Percentiles rank a stretch among this genome's conserved stretches.
phyloP scores from a whole-genome alignment of 2,329 filamentous ascomycete species.

The Gliomastix tumulicola region DNA sequence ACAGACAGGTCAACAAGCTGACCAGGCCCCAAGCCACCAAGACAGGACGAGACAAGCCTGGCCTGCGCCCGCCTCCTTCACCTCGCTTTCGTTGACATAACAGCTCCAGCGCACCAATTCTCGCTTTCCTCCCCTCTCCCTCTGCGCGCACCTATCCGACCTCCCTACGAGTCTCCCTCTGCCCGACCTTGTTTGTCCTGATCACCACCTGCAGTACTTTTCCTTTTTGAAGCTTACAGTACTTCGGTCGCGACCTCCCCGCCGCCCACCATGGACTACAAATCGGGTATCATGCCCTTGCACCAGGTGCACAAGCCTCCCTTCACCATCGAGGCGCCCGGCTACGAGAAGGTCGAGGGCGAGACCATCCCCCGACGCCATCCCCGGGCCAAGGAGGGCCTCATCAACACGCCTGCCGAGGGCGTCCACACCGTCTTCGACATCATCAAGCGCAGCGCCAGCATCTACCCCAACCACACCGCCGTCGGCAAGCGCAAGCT shows the following conservation, averaged over 20 bases:
- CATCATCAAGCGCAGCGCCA: constrained; percentile 63
- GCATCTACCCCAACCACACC: constrained; percentile 53
- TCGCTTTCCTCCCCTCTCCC: no score
- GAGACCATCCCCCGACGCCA: constrained; percentile 82
- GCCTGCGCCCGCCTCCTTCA: no score
- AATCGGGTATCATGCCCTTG: constrained; percentile 39
- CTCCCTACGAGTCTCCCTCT: no score
- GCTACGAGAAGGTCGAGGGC: constrained; percentile 62
- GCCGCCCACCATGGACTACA: constrained; percentile 19
- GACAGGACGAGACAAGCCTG: no score
- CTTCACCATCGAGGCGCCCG: constrained; percentile 67
- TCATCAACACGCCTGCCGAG: constrained; percentile 58
- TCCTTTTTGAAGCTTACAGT: constrained; percentile 1
- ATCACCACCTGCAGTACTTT: no score
- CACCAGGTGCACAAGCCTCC: constrained; percentile 61
- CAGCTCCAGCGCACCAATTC: no score
- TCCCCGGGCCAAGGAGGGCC: constrained; percentile 60
- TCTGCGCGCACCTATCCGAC: neutral
- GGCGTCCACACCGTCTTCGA: constrained; percentile 74
- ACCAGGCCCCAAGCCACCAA: no score
- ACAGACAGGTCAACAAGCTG: no score
- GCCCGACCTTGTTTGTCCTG: no score
- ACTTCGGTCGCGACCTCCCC: constrained; percentile 6
- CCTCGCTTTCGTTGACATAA: no score
- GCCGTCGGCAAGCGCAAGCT: constrained; percentile 68